Evolutionary conservation across 2,329 filamentous ascomycete species (phyloP), one percentile per base, ranked within the genome.

Genomic region (Stagonosporopsis tanaceti): DNA sequence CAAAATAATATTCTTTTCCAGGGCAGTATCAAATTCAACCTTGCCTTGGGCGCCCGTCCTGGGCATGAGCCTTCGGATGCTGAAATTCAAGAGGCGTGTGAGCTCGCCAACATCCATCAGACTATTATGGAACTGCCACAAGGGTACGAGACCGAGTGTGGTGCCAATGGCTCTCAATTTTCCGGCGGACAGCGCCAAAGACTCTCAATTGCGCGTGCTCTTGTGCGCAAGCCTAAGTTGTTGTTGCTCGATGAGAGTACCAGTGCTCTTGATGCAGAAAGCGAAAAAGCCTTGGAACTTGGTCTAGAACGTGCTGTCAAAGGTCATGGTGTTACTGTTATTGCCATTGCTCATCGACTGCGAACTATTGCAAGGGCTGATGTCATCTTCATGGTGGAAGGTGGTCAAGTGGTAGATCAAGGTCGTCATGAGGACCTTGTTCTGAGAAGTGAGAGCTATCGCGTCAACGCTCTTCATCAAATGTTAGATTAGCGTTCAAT

Each of bases 101-200:
- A 82, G 54, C 76, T 89, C 15, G 88, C 88, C 34, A 89, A 89
- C 68, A 89, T 92, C 60, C 88, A 91, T 74, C 86, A 91, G 25
- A 86, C 84, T 24, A 89, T 92, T 63, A 76, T 79, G 54, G 76
- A 81, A 0, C 76, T 92, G 15, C 87, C 88, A 0, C 77, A 88
- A 14, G 87, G 87, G 0, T 91, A 91, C 68, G 76, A 88, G 12
- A 91, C 88, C 0, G 72, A 73, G n/a, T 77, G 74, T 56, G 78
- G 78, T 11, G 68, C 74, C 5, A 76, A 74, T 32, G 78, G 77
- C 6, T 77, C 71, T 28, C 73, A 76, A 42, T 65, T 80, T 14
- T 79, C 77, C 15, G 78, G 78, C 27, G 78, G 78, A 3, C 78
- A 80, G 46, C 70, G 75, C 28, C 78, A 80, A 56, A 69, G 78